Base-by-base conservation (phyloP, 352 stramenopile species). In the Stephanocyclus meneghinianus region DNA sequence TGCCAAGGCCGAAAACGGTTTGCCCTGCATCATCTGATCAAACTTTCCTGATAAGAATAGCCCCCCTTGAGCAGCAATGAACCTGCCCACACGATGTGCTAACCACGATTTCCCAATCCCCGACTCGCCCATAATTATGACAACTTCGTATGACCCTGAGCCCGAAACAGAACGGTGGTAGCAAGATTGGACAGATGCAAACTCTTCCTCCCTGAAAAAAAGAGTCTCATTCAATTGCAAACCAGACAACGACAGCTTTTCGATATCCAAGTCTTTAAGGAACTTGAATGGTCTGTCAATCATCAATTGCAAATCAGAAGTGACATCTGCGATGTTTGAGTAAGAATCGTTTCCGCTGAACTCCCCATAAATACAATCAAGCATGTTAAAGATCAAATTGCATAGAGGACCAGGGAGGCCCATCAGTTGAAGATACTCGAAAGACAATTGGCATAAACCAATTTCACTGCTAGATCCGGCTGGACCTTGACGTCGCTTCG, bases 1-100 rank as follows among this genome's bases (percentile, higher is more conserved):
- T 29, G 69, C 64, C 42, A 87, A 47, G 32, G 77, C 64, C 42
- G 56, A 80, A 61, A 80, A 75, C 44, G 76, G 76, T 21, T 56
- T 80, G 18, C 62, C 48, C 35, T 76, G 70, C 29, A 76, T n/a
- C 57, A 84, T 73, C 60, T 78, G 68, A 47, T 84, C 76, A 71
- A 83, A 84, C 55, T 84, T 84, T 30, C 76, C 76, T 15, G 29
- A 66, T 7, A 83, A n/a, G 48, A 84, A 76, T n/a, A 80, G 13
- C 8, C 64, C 76, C 18, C 76, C 76, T 26, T 45, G 42, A 32
- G 50, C 13, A 5, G 29, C 35, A 30, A 66, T 45, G 61, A 73
- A 64, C 21, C 32, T 60, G 10, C 53, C 60, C 7, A 80, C 9
- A 30, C 50, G 42, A 11, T 75, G 16, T 56, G 65, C 63, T 30